Percentiles rank a stretch among this genome's conserved stretches.
Evolutionary conservation across 2,329 filamentous ascomycete genomes (phyloP).

Genomic region (Colletotrichum shisoi): DNA sequence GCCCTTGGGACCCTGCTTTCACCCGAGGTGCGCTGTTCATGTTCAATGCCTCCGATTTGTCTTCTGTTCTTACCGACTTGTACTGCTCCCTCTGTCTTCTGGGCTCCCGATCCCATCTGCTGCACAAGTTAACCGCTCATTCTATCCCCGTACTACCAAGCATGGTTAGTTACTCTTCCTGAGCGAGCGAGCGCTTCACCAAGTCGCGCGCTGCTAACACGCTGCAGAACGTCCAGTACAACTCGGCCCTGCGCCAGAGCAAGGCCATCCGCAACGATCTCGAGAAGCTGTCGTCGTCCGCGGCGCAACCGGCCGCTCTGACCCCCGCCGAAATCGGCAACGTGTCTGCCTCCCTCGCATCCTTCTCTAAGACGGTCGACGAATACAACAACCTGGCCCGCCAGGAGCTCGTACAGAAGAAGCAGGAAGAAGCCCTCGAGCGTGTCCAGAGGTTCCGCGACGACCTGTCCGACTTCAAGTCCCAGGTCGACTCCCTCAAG

Average conservation of each 20-base stretch:
- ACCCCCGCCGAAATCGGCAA: slow-evolving; percentile 68
- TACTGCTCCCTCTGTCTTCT: background rate
- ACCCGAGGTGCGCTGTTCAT: background rate
- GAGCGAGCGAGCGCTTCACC: background rate
- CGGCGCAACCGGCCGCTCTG: slow-evolving; percentile 67
- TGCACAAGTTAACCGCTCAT: background rate
- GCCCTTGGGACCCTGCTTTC: slow-evolving; percentile 18
- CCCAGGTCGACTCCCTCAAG: slow-evolving; percentile 80
- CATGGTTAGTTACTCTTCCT: slow-evolving; percentile 24
- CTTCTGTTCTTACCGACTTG: background rate
- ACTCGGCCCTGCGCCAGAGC: slow-evolving; percentile 84
- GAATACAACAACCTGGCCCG: slow-evolving; percentile 87
- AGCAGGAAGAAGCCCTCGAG: slow-evolving; percentile 89
- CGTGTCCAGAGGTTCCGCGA: slow-evolving; percentile 83
- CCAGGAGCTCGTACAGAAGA: slow-evolving; percentile 87
- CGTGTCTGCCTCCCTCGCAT: slow-evolving; percentile 77
- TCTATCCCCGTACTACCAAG: background rate
- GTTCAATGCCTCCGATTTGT: background rate
- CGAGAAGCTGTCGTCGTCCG: slow-evolving; percentile 69
- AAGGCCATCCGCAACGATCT: slow-evolving; percentile 81
- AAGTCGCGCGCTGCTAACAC: slow-evolving; percentile 44
- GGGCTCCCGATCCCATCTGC: too few species aligned
- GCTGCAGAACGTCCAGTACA: slow-evolving; percentile 79
- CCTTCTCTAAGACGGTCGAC: slow-evolving; percentile 88
- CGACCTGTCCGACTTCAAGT: slow-evolving; percentile 81